Evolutionary conservation across 257 asterid genomes (phyloP).

Genomic region (Salvia splendens): DNA sequence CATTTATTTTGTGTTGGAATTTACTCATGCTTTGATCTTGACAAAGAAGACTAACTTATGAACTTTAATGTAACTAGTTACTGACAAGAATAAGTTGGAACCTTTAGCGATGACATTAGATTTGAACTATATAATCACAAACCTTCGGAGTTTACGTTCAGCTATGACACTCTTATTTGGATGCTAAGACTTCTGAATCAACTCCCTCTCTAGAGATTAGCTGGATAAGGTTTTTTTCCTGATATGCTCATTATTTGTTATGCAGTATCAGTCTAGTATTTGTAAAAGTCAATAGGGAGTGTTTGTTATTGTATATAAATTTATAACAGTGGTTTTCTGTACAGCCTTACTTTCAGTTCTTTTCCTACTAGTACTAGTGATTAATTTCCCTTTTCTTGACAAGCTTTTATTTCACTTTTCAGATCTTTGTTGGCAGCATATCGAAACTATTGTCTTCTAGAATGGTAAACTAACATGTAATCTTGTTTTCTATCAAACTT

Average conservation of each 20-base stretch:
- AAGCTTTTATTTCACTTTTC: slow-evolving; percentile 37
- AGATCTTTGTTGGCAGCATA: slow-evolving; percentile 89
- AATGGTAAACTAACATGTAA: slow-evolving; percentile 57
- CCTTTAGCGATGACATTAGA: slow-evolving; percentile 6
- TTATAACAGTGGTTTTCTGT: neutral
- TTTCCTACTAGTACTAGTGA: slow-evolving; percentile 1
- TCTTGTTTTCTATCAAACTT: slow-evolving; percentile 1
- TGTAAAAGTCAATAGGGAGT: slow-evolving; percentile 1
- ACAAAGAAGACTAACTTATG: neutral
- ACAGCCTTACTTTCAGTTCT: neutral
- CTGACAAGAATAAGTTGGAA: slow-evolving; percentile 21
- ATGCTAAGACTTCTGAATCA: neutral
- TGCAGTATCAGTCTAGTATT: neutral
- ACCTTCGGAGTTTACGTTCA: neutral
- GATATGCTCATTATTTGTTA: neutral
- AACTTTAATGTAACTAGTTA: slow-evolving; percentile 20
- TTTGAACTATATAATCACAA: neutral
- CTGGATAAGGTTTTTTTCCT: neutral
- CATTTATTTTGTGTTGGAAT: neutral
- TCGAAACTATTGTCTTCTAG: slow-evolving; percentile 64
- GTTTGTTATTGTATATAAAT: neutral
- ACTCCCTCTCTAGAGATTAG: neutral
- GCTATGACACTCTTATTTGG: slow-evolving; percentile 10
- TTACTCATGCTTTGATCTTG: neutral
- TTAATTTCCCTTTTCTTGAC: slow-evolving; percentile 41